Evolutionary conservation across 208 protist species (phyloP).

Genomic region (Trypanosoma brucei): DNA sequence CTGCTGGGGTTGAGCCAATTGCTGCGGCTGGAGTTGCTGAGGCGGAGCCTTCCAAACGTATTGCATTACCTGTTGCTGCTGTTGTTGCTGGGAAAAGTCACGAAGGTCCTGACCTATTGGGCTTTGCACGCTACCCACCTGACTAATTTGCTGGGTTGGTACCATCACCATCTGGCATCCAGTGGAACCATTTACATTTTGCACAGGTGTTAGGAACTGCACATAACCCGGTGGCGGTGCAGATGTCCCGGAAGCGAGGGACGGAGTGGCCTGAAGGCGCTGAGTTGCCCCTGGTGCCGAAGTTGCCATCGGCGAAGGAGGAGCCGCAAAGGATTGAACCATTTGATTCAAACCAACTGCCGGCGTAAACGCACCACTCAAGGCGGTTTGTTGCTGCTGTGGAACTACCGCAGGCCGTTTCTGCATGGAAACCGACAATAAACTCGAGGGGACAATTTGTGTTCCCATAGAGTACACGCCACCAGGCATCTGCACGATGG

Average conservation of each 20-base stretch:
- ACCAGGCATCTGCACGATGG: neutral
- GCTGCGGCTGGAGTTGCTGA: constrained; percentile 4
- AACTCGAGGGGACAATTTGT: neutral
- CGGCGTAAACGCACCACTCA: constrained; percentile 1
- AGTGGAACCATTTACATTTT: constrained; percentile 11
- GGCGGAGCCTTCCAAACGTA: constrained; percentile 11
- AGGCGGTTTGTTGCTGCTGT: neutral
- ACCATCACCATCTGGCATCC: constrained; percentile 20
- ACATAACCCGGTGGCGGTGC: constrained; percentile 13
- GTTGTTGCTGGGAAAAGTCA: constrained; percentile 15
- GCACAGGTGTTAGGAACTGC: constrained; percentile 10
- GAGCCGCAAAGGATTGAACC: neutral
- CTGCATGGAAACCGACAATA: neutral
- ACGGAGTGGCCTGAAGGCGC: neutral
- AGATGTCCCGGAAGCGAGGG: neutral
- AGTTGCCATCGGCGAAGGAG: neutral
- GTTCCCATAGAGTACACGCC: neutral
- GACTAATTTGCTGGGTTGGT: constrained; percentile 13
- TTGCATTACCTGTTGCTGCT: constrained; percentile 17
- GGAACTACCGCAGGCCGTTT: neutral
- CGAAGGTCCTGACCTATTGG: constrained; percentile 2
- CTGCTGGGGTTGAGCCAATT: constrained; percentile 1
- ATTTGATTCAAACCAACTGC: neutral
- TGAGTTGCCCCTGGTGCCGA: neutral
- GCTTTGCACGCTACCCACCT: neutral